Evolutionary conservation across 352 stramenopile species (phyloP).

Genomic region (Phytophthora idaei): DNA sequence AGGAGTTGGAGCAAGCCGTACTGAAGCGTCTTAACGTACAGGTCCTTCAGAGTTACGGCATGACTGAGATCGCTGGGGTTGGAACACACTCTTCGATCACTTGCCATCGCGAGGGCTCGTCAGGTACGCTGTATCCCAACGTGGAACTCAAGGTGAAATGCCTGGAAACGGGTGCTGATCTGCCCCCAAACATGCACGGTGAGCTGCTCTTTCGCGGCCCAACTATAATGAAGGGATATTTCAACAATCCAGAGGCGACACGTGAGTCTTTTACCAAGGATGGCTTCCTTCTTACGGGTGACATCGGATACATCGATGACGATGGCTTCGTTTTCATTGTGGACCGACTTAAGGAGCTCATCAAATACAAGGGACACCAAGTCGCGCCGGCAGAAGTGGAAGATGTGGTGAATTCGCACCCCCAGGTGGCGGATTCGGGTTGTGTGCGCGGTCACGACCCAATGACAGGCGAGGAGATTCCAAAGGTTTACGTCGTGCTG

Average conservation of each 20-base stretch:
- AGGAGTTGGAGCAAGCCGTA: constrained; percentile 65
- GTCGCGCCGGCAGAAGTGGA: constrained; percentile 91
- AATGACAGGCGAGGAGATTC: constrained; percentile 77
- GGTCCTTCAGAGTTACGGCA: constrained; percentile 58
- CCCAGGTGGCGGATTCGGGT: constrained; percentile 71
- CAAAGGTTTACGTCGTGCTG: constrained; percentile 88
- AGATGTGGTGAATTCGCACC: constrained; percentile 83
- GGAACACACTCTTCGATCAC: constrained; percentile 36
- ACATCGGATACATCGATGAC: constrained; percentile 90
- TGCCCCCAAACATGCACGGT: constrained; percentile 45
- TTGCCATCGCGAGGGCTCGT: constrained; percentile 31
- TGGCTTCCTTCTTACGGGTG: constrained; percentile 88
- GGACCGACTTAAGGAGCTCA: constrained; percentile 93
- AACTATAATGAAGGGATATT: constrained; percentile 92
- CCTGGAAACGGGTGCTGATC: constrained; percentile 42
- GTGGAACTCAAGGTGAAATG: constrained; percentile 59
- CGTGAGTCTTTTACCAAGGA: constrained; percentile 63
- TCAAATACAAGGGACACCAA: constrained; percentile 94
- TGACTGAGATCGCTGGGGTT: constrained; percentile 55
- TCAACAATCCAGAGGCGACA: constrained; percentile 84
- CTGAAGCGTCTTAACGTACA: constrained; percentile 57
- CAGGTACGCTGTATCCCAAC: constrained; percentile 55
- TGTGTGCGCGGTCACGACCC: constrained; percentile 61
- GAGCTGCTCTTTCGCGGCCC: constrained; percentile 87
- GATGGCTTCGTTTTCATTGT: constrained; percentile 91